phyloP scores from a whole-genome alignment of 805 yeast species.

The Saccharomycopsis olivae region DNA sequence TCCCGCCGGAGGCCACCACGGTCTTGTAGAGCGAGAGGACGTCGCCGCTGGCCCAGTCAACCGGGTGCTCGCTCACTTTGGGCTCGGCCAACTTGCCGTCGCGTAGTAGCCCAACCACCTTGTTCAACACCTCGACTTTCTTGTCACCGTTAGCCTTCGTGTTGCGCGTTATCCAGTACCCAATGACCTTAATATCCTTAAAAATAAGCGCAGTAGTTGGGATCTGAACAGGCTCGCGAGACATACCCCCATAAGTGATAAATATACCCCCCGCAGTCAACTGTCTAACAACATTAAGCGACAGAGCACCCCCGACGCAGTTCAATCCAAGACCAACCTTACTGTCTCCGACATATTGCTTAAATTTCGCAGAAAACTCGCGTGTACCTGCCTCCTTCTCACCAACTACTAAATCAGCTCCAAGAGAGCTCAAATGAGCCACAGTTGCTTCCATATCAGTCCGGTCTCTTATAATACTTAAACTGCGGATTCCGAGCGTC shows the following conservation, averaged over 20 bases:
- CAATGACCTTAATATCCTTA: slow-evolving; percentile 73
- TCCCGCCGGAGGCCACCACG: too few relatives aligned
- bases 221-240: slow-evolving; percentile 84
- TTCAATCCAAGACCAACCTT: slow-evolving; percentile 72
- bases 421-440: slow-evolving; percentile 46
- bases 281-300: slow-evolving; percentile 75
- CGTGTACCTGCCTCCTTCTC: slow-evolving; percentile 72
- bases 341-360: slow-evolving; percentile 18
- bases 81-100: too few relatives aligned
- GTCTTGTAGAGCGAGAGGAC: too few relatives aligned
- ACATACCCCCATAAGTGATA: slow-evolving; percentile 96
- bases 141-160: slow-evolving; percentile 47
- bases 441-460: slow-evolving; percentile 48
- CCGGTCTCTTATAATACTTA: slow-evolving; percentile 82
- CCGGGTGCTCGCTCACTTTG: too few relatives aligned
- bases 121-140: too few relatives aligned
- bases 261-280: slow-evolving; percentile 65
- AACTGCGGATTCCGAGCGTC: slow-evolving; percentile 67
- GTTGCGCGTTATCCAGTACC: slow-evolving; percentile 85
- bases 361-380: slow-evolving; percentile 48
- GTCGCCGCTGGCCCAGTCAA: too few relatives aligned
- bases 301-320: slow-evolving; percentile 86
- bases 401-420: slow-evolving; percentile 87
- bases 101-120: too few relatives aligned
- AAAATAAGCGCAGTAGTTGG: slow-evolving; percentile 87